Percentiles rank a stretch among this genome's conserved stretches.
Conservation (phyloP, 164 flowering plant genomes). For the Cinnamomum chago region DNA sequence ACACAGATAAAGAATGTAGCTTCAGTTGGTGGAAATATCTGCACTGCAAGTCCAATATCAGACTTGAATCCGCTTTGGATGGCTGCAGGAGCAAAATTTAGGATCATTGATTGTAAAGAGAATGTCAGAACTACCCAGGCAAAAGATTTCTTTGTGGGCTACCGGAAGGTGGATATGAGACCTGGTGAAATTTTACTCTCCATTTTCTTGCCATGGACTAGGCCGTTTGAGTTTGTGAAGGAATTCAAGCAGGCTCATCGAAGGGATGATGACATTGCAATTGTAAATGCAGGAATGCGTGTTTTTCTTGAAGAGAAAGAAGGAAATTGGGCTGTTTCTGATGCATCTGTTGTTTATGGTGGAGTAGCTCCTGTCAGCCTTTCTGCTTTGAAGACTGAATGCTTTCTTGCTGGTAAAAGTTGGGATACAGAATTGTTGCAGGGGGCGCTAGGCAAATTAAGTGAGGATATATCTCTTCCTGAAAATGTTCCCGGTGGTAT, state of each 20-base stretch:
- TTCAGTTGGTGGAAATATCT: slow-evolving; percentile 95
- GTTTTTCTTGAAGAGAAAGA: slow-evolving; percentile 55
- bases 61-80: slow-evolving; percentile 99
- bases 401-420: slow-evolving; percentile 56
- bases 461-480: slow-evolving; percentile 55
- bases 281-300: slow-evolving; percentile 98
- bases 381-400: slow-evolving; percentile 51
- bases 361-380: slow-evolving; percentile 88
- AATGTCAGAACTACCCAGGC: slow-evolving; percentile 57
- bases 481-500: slow-evolving; percentile 97
- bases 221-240: slow-evolving; percentile 75
- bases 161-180: slow-evolving; percentile 79
- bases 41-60: slow-evolving; percentile 98
- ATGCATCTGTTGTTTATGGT: slow-evolving; percentile 88
- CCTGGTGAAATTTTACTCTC: slow-evolving; percentile 73
- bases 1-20: slow-evolving; percentile 91
- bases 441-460: slow-evolving; percentile 50
- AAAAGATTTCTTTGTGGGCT: slow-evolving; percentile 79
- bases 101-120: slow-evolving; percentile 52
- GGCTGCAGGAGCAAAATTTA: slow-evolving; percentile 79
- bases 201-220: slow-evolving; percentile 82
- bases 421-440: slow-evolving; percentile 64
- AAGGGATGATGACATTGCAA: slow-evolving; percentile 97
- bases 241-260: slow-evolving; percentile 99
- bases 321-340: slow-evolving; percentile 55